Percentiles rank a stretch among this genome's conserved stretches.
Evolutionary conservation across 371 early-diverging fungal genomes (phyloP).

Genomic region (Umbelopsis sp.): DNA sequence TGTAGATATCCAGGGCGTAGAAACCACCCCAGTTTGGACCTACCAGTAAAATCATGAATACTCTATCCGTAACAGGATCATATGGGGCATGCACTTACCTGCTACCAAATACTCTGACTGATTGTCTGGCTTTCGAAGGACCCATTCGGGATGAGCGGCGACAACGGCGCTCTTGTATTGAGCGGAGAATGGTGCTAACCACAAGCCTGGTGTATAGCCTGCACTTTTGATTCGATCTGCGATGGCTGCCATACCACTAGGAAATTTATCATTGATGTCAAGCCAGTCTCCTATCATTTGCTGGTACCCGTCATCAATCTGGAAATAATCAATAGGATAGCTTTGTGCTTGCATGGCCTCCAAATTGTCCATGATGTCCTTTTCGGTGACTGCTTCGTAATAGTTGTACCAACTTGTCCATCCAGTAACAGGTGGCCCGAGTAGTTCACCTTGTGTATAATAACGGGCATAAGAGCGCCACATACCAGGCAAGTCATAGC

Average conservation of each 20-base stretch:
- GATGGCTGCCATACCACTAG: constrained; percentile 43
- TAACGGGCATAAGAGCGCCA: constrained; percentile 42
- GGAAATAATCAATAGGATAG: constrained; percentile 49
- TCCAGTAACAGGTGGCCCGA: constrained; percentile 35
- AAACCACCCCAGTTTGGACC: constrained; percentile 39
- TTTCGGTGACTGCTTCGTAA: constrained; percentile 50
- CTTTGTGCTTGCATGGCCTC: constrained; percentile 27
- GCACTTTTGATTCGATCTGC: constrained; percentile 36
- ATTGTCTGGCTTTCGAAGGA: constrained; percentile 30
- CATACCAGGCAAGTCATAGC: constrained; percentile 23
- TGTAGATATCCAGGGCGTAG: constrained; percentile 46
- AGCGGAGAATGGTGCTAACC: constrained; percentile 52
- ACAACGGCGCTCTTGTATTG: constrained; percentile 43
- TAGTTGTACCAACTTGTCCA: constrained; percentile 54
- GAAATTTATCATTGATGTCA: constrained; percentile 41
- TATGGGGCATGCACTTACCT: neutral
- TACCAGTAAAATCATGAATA: neutral
- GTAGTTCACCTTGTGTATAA: constrained; percentile 25
- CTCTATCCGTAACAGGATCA: neutral
- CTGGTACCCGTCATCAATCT: constrained; percentile 54
- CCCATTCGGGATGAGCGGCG: constrained; percentile 47
- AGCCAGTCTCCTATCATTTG: constrained; percentile 51
- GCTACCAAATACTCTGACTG: constrained; percentile 19
- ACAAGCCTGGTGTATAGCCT: constrained; percentile 44
- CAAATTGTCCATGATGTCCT: constrained; percentile 38